Percentiles rank a stretch among this genome's conserved stretches.
Conservation (phyloP, 306 rosid species). For the Pyrus betulifolia region DNA sequence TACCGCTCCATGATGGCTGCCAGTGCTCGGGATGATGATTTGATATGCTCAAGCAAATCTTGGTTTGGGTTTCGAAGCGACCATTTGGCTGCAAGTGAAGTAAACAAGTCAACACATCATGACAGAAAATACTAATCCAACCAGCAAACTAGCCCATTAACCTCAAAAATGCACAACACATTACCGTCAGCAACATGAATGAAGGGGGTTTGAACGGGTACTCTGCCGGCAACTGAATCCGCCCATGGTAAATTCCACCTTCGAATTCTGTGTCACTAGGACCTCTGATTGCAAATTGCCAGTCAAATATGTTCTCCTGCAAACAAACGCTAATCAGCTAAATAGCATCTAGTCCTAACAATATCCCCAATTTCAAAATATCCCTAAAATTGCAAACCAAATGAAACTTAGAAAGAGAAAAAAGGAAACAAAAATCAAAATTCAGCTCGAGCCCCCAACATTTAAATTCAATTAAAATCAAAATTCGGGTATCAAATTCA, state of each 20-base stretch:
- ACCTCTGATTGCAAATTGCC: conserved; percentile 90
- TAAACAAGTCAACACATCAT: conserved; percentile 14
- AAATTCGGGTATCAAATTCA: background rate
- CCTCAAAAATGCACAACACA: background rate
- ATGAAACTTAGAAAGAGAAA: background rate
- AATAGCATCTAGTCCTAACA: background rate
- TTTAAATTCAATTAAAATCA: background rate
- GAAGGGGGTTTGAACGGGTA: conserved; percentile 95
- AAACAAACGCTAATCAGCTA: background rate
- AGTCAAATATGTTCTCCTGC: conserved; percentile 92
- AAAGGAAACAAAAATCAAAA: background rate
- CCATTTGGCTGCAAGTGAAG: conserved; percentile 70
- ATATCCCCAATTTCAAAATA: background rate
- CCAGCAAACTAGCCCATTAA: background rate
- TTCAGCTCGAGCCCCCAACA: conserved; percentile 2
- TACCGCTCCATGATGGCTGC: conserved; percentile 99
- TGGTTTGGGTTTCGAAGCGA: conserved; percentile 90
- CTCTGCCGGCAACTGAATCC: conserved; percentile 77
- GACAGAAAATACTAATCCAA: background rate
- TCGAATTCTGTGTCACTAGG: conserved; percentile 68
- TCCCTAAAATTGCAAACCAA: background rate
- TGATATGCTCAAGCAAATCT: conserved; percentile 96
- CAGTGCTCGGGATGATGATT: conserved; percentile 99
- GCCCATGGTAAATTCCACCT: conserved; percentile 87
- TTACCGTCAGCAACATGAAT: conserved; percentile 77